Evolutionary conservation across 306 rosid genomes (phyloP), one percentile per base, ranked within the genome.

Genomic region (Quercus aquifolioides): DNA sequence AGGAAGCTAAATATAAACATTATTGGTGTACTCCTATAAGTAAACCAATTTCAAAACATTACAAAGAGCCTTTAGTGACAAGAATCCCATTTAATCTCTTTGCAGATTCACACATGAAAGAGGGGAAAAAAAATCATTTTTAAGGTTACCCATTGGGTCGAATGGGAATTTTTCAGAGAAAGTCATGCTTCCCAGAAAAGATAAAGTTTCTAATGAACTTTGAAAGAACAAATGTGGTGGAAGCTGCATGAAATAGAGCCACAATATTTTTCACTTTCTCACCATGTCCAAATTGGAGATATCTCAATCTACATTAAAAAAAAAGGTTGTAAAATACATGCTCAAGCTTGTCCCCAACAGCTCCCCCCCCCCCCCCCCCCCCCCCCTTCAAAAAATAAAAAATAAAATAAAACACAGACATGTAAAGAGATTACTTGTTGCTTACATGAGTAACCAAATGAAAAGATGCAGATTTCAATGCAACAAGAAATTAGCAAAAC

Each of bases 31-130:
- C 69, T 12, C 54, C 15, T 28, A 63, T 68, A 58, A 73, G 74
- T 18, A 35, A 64, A 33, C 58, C 28, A 70, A 35, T 25, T 41
- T 63, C 54, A 63, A 30, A 63, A 55, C 60, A 30, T 81, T 12
- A 26, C 60, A 55, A 33, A 81, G 79, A 69, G 73, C 55, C 75
- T 63, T n/a, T 20, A 56, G 54, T 70, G 12, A 76, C 28, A 63
- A 74, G 69, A 56, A 81, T 69, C 17, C 49, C 60, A 54, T 23
- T 8, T 72, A 69, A 1, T 69, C 31, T 26, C 83, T 57, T 28
- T 54, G 43, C 13, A 30, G 25, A 72, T 56, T 69, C 69, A 72
- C 19, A 80, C 41, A 56, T 15, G 65, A n/a, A 30, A 59, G 56
- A 41, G 59, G 28, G 35, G 4, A 21, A 25, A 28, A 60, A 62